phyloP scores from a whole-genome alignment of 768 basidiomycete genomes.

The Lanmaoa rubissima region DNA sequence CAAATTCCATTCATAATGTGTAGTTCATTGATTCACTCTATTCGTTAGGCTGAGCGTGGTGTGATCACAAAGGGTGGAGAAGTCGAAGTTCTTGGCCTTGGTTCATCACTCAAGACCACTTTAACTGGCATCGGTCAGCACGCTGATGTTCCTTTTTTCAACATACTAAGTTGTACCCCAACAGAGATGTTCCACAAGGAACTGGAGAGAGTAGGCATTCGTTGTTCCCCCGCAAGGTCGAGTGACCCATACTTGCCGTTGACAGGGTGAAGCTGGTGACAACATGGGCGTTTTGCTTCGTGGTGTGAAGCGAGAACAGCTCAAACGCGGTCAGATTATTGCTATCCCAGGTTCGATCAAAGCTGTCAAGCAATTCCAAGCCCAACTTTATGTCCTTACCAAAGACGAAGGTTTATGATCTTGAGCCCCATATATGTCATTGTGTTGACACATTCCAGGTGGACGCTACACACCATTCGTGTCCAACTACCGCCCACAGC shows the following conservation, averaged over 20 bases:
- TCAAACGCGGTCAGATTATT: slow-evolving; percentile 91
- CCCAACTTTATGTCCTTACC: slow-evolving; percentile 73
- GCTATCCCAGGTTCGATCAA: slow-evolving; percentile 88
- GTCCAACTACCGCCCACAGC: slow-evolving; percentile 90
- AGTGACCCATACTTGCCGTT: slow-evolving; percentile 4
- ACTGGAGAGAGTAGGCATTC: slow-evolving; percentile 74
- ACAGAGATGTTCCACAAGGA: slow-evolving; percentile 99
- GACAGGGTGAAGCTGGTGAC: slow-evolving; percentile 92
- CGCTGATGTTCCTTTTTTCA: not conserved
- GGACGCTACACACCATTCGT: slow-evolving; percentile 92
- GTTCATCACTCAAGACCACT: slow-evolving; percentile 80
- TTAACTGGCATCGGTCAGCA: slow-evolving; percentile 84
- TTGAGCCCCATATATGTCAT: slow-evolving; percentile 44
- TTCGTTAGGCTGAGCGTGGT: slow-evolving; percentile 82
- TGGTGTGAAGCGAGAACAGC: slow-evolving; percentile 95
- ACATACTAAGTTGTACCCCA: slow-evolving; percentile 4
- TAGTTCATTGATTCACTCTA: not conserved
- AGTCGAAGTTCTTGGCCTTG: slow-evolving; percentile 90
- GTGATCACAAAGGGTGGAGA: slow-evolving; percentile 87
- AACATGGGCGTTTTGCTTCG: slow-evolving; percentile 98
- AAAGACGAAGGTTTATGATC: slow-evolving; percentile 40
- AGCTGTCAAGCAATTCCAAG: slow-evolving; percentile 91
- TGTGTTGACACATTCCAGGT: slow-evolving; percentile 32
- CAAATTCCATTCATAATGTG: not conserved
- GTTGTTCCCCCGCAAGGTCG: not conserved